These are phyloP conservation scores for Microcyclospora tardicrescens DNA, from an alignment of 2,329 filamentous ascomycete species.

Conservation along the genomic window DNA sequence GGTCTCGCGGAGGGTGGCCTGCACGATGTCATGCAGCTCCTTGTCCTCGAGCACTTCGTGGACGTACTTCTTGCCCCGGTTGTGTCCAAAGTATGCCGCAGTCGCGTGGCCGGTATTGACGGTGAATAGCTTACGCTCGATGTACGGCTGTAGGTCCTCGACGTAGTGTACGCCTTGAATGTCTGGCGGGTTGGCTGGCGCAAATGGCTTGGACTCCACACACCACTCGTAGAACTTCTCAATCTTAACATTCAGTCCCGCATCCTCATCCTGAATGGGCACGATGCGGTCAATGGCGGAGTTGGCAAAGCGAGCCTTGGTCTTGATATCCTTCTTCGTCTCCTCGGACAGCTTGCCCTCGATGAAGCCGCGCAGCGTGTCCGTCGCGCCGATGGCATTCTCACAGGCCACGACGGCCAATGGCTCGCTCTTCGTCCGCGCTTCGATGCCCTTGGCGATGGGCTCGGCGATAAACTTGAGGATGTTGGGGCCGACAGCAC, in stretches of 20 bases:
- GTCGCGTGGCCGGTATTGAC: conserved; percentile 98
- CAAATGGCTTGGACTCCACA: conserved; percentile 77
- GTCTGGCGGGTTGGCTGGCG: conserved; percentile 52
- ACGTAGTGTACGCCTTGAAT: conserved; percentile 92
- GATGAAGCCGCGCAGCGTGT: conserved; percentile 66
- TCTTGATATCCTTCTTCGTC: conserved; percentile 53
- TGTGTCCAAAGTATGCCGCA: conserved; percentile 87
- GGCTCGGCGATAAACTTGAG: conserved; percentile 92
- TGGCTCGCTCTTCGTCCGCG: conserved; percentile 52
- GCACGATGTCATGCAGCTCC: conserved; percentile 67
- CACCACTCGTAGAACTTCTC: conserved; percentile 99
- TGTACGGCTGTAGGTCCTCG: conserved; percentile 80
- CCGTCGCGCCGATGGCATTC: conserved; percentile 91
- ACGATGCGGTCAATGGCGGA: conserved; percentile 98
- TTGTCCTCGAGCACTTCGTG: conserved; percentile 76
- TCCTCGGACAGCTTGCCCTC: conserved; percentile 57
- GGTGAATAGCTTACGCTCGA: conserved; percentile 98
- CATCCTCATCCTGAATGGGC: conserved; percentile 68
- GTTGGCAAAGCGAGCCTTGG: conserved; percentile 84
- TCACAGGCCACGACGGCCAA: conserved; percentile 93
- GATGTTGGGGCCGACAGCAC: conserved; percentile 90
- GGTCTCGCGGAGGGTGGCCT: conserved; percentile 71
- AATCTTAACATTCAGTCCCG: conserved; percentile 81
- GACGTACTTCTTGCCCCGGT: conserved; percentile 73
- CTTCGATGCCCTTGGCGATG: conserved; percentile 86